phyloP scores from a whole-genome alignment of 805 yeast genomes.

The Brettanomyces bruxellensis region DNA sequence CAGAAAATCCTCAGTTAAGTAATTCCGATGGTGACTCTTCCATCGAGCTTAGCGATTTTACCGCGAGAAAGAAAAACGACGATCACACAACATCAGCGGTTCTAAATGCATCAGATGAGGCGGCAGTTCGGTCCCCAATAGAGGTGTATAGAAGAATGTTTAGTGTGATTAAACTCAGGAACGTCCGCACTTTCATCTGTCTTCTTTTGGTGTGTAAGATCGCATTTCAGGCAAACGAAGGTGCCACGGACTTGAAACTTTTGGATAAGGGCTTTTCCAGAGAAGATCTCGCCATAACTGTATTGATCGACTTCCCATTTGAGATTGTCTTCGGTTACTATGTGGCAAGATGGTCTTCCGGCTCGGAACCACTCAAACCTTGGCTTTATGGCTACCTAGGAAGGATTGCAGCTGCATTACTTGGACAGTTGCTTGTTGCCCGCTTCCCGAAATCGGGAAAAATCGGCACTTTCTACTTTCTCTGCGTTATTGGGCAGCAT shows the following conservation, averaged over 20 bases:
- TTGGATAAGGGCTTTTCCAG: slow-evolving; percentile 87
- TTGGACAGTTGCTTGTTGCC: slow-evolving; percentile 68
- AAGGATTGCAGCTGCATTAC: slow-evolving; percentile 60
- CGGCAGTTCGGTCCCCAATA: slow-evolving; percentile 7
- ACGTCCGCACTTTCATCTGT: slow-evolving; percentile 64
- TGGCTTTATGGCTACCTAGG: slow-evolving; percentile 89
- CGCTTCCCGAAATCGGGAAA: slow-evolving; percentile 53
- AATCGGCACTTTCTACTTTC: slow-evolving; percentile 47
- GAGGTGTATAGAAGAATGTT: slow-evolving; percentile 57
- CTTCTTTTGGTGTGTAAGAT: slow-evolving; percentile 76
- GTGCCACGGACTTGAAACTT: slow-evolving; percentile 86
- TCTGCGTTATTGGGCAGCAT: slow-evolving; percentile 74
- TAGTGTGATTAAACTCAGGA: slow-evolving; percentile 56
- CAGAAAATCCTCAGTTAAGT: slow-evolving; percentile 58
- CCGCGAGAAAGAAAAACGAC: neutral
- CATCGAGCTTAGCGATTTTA: neutral
- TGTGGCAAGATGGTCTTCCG: slow-evolving; percentile 91
- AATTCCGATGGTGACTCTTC: slow-evolving; percentile 1
- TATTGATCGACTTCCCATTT: slow-evolving; percentile 89
- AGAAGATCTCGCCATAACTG: slow-evolving; percentile 90
- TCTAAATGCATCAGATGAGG: neutral
- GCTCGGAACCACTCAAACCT: slow-evolving; percentile 67
- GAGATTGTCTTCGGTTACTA: slow-evolving; percentile 93
- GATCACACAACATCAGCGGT: neutral
- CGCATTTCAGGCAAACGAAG: slow-evolving; percentile 94